These are phyloP conservation scores for Brettanomyces anomalus DNA, from an alignment of 805 yeast genomes.

Conservation along the genomic window DNA sequence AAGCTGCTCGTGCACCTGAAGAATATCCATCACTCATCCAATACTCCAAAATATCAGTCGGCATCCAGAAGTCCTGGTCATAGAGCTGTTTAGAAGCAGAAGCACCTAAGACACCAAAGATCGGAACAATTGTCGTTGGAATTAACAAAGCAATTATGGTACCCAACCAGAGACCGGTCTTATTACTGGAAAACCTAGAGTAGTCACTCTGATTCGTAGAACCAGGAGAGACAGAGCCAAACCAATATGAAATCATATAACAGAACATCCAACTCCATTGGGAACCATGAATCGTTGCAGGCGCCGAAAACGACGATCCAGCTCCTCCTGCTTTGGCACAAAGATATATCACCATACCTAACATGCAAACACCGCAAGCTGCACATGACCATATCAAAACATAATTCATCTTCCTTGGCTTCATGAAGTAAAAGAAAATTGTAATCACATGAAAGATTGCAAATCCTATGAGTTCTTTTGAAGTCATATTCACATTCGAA, in stretches of 20 bases:
- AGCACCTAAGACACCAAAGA: constrained; percentile 36
- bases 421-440: constrained; percentile 30
- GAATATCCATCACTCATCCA: constrained; percentile 32
- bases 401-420: constrained; percentile 27
- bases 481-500: constrained; percentile 29
- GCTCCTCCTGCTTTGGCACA: constrained; percentile 5
- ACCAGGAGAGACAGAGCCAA: constrained; percentile 31
- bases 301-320: constrained; percentile 7
- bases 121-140: constrained; percentile 25
- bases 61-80: constrained; percentile 32
- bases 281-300: constrained; percentile 6
- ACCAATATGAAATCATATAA: constrained; percentile 29
- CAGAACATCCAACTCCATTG: constrained; percentile 33
- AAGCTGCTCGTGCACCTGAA: constrained; percentile 36
- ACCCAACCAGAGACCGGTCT: constrained; percentile 17
- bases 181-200: constrained; percentile 22
- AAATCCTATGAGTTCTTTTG: constrained; percentile 34
- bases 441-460: constrained; percentile 35
- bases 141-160: constrained; percentile 29
- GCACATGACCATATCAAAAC: constrained; percentile 8
- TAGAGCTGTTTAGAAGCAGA: constrained; percentile 28
- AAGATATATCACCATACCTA: constrained; percentile 12
- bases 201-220: constrained; percentile 29
- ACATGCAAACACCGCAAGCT: constrained; percentile 6
- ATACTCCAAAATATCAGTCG: constrained; percentile 29